Evolutionary conservation across 768 basidiomycete genomes (phyloP).

Genomic region (Naganishia kalamii): DNA sequence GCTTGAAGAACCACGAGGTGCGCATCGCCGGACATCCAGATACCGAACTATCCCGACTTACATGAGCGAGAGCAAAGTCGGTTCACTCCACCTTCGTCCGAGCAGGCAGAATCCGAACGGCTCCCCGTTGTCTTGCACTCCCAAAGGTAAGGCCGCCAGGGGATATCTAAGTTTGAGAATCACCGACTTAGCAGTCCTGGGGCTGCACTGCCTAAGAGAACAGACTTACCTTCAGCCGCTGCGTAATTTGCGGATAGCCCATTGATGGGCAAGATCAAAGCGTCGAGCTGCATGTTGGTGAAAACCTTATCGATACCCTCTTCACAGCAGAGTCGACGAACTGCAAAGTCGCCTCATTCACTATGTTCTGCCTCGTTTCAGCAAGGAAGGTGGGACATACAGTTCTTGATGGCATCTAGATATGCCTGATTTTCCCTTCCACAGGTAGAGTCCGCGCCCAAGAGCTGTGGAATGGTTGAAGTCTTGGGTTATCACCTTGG

Average conservation of each 20-base stretch:
- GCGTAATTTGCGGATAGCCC: not conserved
- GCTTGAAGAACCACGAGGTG: not conserved
- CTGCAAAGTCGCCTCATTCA: not conserved
- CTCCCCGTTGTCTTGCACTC: not conserved
- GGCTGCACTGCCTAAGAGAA: not conserved
- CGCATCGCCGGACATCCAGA: not conserved
- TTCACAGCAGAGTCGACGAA: not conserved
- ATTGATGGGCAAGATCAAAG: not conserved
- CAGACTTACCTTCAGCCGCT: not conserved
- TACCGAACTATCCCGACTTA: not conserved
- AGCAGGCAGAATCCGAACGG: conserved; percentile 4
- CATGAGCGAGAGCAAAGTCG: not conserved
- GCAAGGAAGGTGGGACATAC: not conserved
- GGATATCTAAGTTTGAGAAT: not conserved
- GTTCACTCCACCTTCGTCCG: not conserved
- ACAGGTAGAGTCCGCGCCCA: too few species aligned
- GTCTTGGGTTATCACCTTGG: too few species aligned
- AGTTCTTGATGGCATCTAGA: not conserved
- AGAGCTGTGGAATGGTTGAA: too few species aligned
- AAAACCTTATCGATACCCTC: not conserved
- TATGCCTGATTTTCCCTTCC: not conserved
- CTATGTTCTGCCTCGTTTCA: not conserved
- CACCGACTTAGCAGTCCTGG: not conserved
- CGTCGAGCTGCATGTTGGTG: not conserved
- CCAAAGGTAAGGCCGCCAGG: not conserved